A percentile compares a stretch with the other conserved stretches of the same genome.
Evolutionary conservation across 805 yeast species (phyloP).

Genomic region (Nakazawaea populi): DNA sequence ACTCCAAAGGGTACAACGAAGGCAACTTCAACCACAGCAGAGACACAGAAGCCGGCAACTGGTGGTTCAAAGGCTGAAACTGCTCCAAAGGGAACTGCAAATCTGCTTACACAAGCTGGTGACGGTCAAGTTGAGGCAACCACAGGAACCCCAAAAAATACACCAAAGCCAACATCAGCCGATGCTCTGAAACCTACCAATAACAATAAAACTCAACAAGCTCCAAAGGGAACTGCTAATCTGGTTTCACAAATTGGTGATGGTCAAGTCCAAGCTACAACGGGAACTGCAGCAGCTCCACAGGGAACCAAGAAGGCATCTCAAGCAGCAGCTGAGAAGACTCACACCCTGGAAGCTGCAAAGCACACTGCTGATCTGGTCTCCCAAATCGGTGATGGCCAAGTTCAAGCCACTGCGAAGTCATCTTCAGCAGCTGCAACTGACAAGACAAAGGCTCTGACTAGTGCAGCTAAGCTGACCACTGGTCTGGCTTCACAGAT

Average conservation of each 20-base stretch:
- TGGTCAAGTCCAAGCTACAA: slow-evolving; percentile 30
- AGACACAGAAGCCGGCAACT: no score
- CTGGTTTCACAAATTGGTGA: slow-evolving; percentile 33
- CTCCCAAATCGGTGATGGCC: slow-evolving; percentile 41
- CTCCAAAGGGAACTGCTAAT: slow-evolving; percentile 28
- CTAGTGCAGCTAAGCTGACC: slow-evolving; percentile 18
- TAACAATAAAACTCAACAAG: no score
- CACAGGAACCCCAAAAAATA: no score
- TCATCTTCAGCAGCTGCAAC: not conserved
- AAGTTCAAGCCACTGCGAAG: slow-evolving; percentile 33
- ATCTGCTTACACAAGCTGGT: no score
- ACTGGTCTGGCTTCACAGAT: slow-evolving; percentile 32
- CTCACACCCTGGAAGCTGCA: not conserved
- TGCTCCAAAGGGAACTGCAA: no score
- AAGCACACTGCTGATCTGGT: slow-evolving; percentile 27
- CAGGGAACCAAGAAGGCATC: slow-evolving; percentile 37
- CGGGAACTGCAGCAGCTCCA: slow-evolving; percentile 19
- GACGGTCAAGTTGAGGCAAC: no score
- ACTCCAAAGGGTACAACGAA: no score
- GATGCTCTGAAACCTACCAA: no score
- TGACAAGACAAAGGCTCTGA: not conserved
- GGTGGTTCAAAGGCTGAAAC: no score
- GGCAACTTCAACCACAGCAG: no score
- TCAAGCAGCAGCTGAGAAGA: not conserved
- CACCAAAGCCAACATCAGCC: no score